These are phyloP conservation scores for Sporothrix mexicana DNA, from an alignment of 2,329 filamentous ascomycete genomes.

Conservation along the genomic window DNA sequence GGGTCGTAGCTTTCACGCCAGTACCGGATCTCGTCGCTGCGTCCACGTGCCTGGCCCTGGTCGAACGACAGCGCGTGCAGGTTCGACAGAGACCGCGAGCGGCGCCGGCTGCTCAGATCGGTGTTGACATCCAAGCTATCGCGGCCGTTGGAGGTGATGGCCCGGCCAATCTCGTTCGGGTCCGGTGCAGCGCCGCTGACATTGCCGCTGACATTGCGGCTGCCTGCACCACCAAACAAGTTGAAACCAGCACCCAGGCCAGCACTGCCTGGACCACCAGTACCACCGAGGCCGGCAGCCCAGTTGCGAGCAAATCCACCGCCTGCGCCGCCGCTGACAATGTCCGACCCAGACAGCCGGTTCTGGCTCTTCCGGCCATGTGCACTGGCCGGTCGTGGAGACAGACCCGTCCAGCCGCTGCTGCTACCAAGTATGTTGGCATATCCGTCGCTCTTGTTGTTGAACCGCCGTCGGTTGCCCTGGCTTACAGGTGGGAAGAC, in stretches of 20 bases:
- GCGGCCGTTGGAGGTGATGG: slow-evolving; percentile 61
- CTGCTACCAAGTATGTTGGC: slow-evolving; percentile 42
- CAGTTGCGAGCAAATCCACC: slow-evolving; percentile 9
- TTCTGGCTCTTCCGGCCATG: slow-evolving; percentile 56
- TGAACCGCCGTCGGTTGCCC: slow-evolving; percentile 41
- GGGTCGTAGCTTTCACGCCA: slow-evolving; percentile 67
- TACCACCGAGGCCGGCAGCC: background rate
- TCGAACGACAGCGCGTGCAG: slow-evolving; percentile 51
- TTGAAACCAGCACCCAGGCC: background rate
- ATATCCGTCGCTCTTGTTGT: slow-evolving; percentile 29
- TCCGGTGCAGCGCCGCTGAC: slow-evolving; percentile 42
- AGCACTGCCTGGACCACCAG: background rate
- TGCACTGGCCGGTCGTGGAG: slow-evolving; percentile 66
- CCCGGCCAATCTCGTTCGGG: slow-evolving; percentile 61
- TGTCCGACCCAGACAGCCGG: slow-evolving; percentile 38
- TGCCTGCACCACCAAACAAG: slow-evolving; percentile 31
- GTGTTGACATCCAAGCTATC: slow-evolving; percentile 29
- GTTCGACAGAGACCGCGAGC: slow-evolving; percentile 65
- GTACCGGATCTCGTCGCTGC: slow-evolving; percentile 68
- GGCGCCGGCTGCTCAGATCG: slow-evolving; percentile 53
- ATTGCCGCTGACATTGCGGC: slow-evolving; percentile 27
- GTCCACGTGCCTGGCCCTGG: slow-evolving; percentile 51
- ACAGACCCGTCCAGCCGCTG: slow-evolving; percentile 58
- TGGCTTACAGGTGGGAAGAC: slow-evolving; percentile 42
- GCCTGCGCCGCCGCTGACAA: background rate